Evolutionary conservation across 345 rosid genomes (phyloP).

Genomic region (Rhodamnia argentea): DNA sequence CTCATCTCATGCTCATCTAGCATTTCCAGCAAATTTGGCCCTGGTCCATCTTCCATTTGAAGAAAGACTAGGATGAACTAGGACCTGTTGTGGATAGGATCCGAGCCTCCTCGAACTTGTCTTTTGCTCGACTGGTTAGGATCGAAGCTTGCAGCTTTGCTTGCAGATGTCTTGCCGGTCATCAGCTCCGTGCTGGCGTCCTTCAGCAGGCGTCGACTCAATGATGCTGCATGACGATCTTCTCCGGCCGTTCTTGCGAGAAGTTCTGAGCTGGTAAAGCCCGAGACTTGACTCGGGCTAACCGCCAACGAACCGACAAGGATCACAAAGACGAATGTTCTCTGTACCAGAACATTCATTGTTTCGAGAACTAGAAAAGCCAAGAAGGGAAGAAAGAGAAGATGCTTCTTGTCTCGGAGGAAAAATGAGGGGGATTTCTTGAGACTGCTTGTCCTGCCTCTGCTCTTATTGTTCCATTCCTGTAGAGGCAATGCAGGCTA

Average conservation of each 20-base stretch:
- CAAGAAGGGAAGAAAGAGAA: slow-evolving; percentile 15
- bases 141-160: slow-evolving; percentile 21
- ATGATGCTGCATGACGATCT: slow-evolving; percentile 10
- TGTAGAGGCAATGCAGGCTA: slow-evolving; percentile 42
- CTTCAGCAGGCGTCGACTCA: slow-evolving; percentile 23
- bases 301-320: slow-evolving; percentile 38
- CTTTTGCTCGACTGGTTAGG: slow-evolving; percentile 61
- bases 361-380: slow-evolving; percentile 30
- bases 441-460: slow-evolving; percentile 10
- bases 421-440: background rate
- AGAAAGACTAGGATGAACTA: background rate
- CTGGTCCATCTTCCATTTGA: background rate
- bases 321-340: slow-evolving; percentile 35
- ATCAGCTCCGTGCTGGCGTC: slow-evolving; percentile 21
- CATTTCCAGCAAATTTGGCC: background rate
- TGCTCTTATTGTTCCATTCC: slow-evolving; percentile 34
- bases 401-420: background rate
- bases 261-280: slow-evolving; percentile 19
- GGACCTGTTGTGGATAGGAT: slow-evolving; percentile 74
- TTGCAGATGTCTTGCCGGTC: slow-evolving; percentile 20
- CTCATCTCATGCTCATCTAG: background rate
- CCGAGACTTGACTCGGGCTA: slow-evolving; percentile 24
- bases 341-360: slow-evolving; percentile 34
- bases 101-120: slow-evolving; percentile 60
- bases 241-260: slow-evolving; percentile 12